Conservation (phyloP, 2,329 filamentous ascomycete genomes). For the Fusarium buharicum region DNA sequence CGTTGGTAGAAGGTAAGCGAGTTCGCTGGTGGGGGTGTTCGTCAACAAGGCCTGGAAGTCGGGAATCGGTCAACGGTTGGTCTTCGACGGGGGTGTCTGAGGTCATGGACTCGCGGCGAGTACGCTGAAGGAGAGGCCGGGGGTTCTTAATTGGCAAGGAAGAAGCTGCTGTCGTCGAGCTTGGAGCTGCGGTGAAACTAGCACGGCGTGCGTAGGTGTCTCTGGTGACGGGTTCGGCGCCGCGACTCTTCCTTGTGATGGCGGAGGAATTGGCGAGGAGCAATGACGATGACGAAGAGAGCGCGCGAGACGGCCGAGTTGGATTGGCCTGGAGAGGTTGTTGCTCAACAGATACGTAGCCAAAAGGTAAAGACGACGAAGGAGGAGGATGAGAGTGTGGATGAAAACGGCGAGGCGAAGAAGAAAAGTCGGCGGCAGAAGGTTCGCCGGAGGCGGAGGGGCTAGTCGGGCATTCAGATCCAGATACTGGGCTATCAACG, state of each 20-base stretch:
- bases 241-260: constrained; percentile 65
- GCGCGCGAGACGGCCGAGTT: constrained; percentile 33
- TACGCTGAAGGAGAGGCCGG: constrained; percentile 54
- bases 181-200: constrained; percentile 69
- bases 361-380: constrained; percentile 23
- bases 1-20: constrained; percentile 48
- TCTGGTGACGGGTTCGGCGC: constrained; percentile 69
- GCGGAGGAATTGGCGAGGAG: constrained; percentile 58
- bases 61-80: constrained; percentile 50
- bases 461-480: constrained; percentile 32
- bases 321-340: constrained; percentile 23
- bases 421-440: constrained; percentile 44
- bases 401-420: constrained; percentile 35
- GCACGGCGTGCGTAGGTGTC: constrained; percentile 67
- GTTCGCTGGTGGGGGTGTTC: constrained; percentile 59
- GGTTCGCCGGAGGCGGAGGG: constrained; percentile 44
- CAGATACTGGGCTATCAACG: constrained; percentile 37
- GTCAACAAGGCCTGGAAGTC: constrained; percentile 57
- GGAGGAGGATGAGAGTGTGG: constrained; percentile 27
- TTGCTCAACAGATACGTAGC: constrained; percentile 23
- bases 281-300: constrained; percentile 46
- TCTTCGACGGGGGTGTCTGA: constrained; percentile 57
- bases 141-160: constrained; percentile 51
- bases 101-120: constrained; percentile 56
- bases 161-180: constrained; percentile 45